Percentiles rank a stretch among this genome's conserved stretches.
phyloP scores from a whole-genome alignment of 2,329 filamentous ascomycete species.

The Ophiosphaerella korrae region DNA sequence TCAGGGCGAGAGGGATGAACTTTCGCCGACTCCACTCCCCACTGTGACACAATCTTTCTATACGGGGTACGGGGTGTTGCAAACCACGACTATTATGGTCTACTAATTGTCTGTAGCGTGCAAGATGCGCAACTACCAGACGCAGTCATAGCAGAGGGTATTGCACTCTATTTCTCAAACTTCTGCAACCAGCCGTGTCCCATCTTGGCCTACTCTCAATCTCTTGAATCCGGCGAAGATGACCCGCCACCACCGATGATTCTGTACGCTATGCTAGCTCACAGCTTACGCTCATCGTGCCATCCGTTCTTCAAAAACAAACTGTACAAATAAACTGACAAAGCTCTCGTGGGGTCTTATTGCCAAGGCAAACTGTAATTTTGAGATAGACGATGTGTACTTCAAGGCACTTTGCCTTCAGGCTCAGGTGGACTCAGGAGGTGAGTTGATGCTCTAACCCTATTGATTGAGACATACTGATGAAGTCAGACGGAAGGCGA shows the following conservation, averaged over 20 bases:
- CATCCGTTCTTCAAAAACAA: conserved; percentile 4
- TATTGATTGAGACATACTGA: neutral
- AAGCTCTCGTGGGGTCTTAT: conserved; percentile 7
- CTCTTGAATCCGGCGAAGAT: neutral
- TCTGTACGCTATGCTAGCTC: conserved; percentile 6
- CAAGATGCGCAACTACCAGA: conserved; percentile 1
- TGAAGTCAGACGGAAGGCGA: conserved; percentile 1
- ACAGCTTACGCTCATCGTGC: conserved; percentile 5
- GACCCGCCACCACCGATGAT: conserved; percentile 1
- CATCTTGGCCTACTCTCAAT: conserved; percentile 3
- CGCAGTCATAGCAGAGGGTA: conserved; percentile 5
- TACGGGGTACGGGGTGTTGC: neutral
- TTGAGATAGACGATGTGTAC: conserved; percentile 7
- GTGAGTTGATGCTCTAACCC: neutral
- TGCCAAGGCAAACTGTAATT: conserved; percentile 7
- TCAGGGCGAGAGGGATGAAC: too few species aligned
- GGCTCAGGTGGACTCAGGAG: conserved; percentile 7
- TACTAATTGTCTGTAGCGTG: neutral
- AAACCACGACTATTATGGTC: neutral
- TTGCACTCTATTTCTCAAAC: conserved; percentile 8
- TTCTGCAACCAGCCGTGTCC: conserved; percentile 11
- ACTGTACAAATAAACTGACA: conserved; percentile 3
- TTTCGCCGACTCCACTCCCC: too few species aligned
- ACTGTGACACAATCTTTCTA: neutral
- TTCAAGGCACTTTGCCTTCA: conserved; percentile 8